These are phyloP conservation scores for Pythium angustatum DNA, from an alignment of 352 stramenopile genomes.

Conservation along the genomic window DNA sequence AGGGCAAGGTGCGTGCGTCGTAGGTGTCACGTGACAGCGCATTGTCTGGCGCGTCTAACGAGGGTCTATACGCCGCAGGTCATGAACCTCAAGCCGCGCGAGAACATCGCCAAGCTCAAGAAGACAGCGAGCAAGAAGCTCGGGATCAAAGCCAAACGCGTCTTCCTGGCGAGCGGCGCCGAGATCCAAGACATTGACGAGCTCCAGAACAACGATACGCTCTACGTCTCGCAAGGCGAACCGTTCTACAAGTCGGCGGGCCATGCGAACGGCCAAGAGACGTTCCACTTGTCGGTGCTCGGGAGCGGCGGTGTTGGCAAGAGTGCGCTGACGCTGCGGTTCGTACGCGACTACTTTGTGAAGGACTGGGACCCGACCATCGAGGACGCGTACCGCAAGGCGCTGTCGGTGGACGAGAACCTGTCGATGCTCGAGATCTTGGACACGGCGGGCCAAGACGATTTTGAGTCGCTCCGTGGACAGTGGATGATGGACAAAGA, in stretches of 20 bases:
- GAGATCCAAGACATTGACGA: slow-evolving; percentile 88
- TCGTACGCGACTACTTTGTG: slow-evolving; percentile 90
- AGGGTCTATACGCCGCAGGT: slow-evolving; percentile 35
- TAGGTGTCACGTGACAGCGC: background rate
- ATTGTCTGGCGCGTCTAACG: background rate
- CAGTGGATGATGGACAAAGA: slow-evolving; percentile 93
- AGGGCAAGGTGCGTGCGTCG: slow-evolving; percentile 57
- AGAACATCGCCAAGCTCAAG: slow-evolving; percentile 76
- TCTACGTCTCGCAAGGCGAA: slow-evolving; percentile 85
- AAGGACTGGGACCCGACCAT: slow-evolving; percentile 92
- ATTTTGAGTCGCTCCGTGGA: slow-evolving; percentile 87
- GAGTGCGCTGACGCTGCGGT: slow-evolving; percentile 87
- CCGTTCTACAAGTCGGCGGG: slow-evolving; percentile 81
- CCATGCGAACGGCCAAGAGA: slow-evolving; percentile 72
- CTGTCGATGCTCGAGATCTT: slow-evolving; percentile 90
- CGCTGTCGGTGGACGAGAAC: slow-evolving; percentile 81
- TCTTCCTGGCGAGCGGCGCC: slow-evolving; percentile 79
- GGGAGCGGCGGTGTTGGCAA: slow-evolving; percentile 91
- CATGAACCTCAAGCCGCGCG: slow-evolving; percentile 77
- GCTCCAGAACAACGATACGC: slow-evolving; percentile 88
- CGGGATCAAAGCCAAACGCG: slow-evolving; percentile 66
- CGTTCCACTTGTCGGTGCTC: slow-evolving; percentile 86
- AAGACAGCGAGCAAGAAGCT: slow-evolving; percentile 87
- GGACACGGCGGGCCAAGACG: slow-evolving; percentile 89
- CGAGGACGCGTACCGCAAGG: slow-evolving; percentile 90